Conservation (phyloP, 345 rosid genomes). For the Rhizophora mangle region DNA sequence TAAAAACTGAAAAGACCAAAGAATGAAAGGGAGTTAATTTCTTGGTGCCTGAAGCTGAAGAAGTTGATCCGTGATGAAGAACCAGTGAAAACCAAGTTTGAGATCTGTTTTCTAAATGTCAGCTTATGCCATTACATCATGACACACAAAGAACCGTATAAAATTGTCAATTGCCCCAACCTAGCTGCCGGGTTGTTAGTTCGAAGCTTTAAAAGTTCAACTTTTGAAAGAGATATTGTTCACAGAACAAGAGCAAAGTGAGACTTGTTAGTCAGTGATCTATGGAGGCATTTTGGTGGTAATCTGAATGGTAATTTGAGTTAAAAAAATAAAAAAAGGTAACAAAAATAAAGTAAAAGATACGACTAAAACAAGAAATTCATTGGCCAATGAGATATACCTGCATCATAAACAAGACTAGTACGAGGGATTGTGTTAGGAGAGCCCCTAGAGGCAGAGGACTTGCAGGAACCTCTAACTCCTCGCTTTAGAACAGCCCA, state of each 20-base stretch:
- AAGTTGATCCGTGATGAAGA: conserved; percentile 10
- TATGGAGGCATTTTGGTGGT: neutral
- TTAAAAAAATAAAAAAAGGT: neutral
- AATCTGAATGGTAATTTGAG: neutral
- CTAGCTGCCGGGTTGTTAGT: no score
- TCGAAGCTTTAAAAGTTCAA: no score
- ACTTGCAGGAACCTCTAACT: conserved; percentile 44
- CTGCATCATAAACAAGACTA: conserved; percentile 78
- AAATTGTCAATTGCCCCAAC: neutral
- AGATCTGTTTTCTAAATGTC: conserved; percentile 17
- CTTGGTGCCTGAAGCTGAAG: neutral
- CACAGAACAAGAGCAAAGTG: conserved; percentile 4
- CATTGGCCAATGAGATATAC: conserved; percentile 19
- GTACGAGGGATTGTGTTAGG: conserved; percentile 64
- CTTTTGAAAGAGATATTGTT: neutral
- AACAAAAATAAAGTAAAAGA: neutral
- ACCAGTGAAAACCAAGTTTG: conserved; percentile 17
- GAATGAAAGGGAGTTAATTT: conserved; percentile 1
- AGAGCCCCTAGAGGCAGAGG: conserved; percentile 56
- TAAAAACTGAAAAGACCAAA: neutral
- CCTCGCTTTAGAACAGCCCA: conserved; percentile 57
- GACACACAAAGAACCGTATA: neutral
- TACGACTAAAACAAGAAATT: neutral
- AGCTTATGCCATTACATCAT: conserved; percentile 2
- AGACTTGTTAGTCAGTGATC: neutral